A percentile compares a stretch with the other conserved stretches of the same genome.
Evolutionary conservation across 2,329 filamentous ascomycete genomes (phyloP).

Genomic region (Domatiomyces catenatus): DNA sequence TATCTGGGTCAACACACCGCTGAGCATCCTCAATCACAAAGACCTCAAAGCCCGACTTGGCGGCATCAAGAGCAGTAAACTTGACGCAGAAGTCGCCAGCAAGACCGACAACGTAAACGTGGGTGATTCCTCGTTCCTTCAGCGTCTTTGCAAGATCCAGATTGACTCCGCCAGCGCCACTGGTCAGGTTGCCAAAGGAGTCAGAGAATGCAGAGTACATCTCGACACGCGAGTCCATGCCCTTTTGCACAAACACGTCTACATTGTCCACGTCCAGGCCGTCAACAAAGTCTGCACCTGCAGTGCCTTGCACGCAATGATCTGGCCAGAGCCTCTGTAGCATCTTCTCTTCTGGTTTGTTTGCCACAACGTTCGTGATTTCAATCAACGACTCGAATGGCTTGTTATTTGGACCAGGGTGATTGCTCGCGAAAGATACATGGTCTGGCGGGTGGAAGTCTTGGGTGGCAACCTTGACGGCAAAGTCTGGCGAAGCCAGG

Average conservation of each 20-base stretch:
- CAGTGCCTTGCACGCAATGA: constrained; percentile 67
- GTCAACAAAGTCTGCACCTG: constrained; percentile 56
- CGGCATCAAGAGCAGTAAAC: constrained; percentile 63
- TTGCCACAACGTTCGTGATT: constrained; percentile 35
- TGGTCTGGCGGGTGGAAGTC: constrained; percentile 78
- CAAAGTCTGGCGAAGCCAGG: constrained; percentile 51
- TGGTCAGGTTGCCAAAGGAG: constrained; percentile 45
- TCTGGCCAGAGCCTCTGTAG: constrained; percentile 67
- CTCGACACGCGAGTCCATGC: constrained; percentile 56
- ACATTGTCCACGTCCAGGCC: constrained; percentile 49
- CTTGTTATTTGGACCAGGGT: constrained; percentile 44
- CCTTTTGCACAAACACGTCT: constrained; percentile 63
- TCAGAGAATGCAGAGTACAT: constrained; percentile 91
- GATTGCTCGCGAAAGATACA: constrained; percentile 77
- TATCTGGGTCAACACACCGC: constrained; percentile 49
- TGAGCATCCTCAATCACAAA: constrained; percentile 68
- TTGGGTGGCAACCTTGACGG: constrained; percentile 65
- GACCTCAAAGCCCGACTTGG: constrained; percentile 57
- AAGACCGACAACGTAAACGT: constrained; percentile 74
- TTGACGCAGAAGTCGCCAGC: constrained; percentile 85
- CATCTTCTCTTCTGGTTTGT: constrained; percentile 31
- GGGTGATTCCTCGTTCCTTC: constrained; percentile 44
- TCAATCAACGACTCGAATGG: constrained; percentile 52
- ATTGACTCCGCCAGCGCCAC: constrained; percentile 23
- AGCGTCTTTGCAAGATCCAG: constrained; percentile 49